Percentiles rank a stretch among this genome's conserved stretches.
phyloP scores from a whole-genome alignment of 129 eudicot species.

The Tanacetum coccineum region DNA sequence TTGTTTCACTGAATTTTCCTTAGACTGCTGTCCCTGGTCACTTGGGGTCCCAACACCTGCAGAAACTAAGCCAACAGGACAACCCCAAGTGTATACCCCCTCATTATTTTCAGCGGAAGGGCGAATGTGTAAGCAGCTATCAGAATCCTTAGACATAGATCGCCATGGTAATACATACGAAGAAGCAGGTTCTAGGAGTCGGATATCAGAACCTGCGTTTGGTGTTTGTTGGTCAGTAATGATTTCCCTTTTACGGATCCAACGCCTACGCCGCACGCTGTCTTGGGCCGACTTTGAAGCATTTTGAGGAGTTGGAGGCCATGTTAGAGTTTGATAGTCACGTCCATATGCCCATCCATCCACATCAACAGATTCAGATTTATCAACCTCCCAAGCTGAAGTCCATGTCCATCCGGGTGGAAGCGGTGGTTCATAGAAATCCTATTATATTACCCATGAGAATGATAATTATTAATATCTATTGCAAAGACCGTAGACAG shows the following conservation, averaged over 20 bases:
- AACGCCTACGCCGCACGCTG: conserved; percentile 50
- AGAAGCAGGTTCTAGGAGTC: conserved; percentile 53
- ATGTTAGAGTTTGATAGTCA: conserved; percentile 42
- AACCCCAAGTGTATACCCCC: conserved; percentile 69
- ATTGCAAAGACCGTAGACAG: neutral
- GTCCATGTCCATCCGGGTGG: conserved; percentile 62
- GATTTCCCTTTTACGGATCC: conserved; percentile 56
- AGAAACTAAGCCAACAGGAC: conserved; percentile 44
- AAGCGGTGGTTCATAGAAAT: conserved; percentile 54
- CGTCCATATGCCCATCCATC: conserved; percentile 70
- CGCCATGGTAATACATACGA: conserved; percentile 76
- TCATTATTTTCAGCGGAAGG: conserved; percentile 47
- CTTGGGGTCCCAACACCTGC: conserved; percentile 28
- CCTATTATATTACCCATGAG: conserved; percentile 19
- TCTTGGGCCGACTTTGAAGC: conserved; percentile 38
- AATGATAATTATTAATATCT: neutral
- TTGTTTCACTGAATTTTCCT: conserved; percentile 55
- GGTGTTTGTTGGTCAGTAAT: conserved; percentile 20
- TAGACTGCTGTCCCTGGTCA: conserved; percentile 57
- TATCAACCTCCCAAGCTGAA: conserved; percentile 51
- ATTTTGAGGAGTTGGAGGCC: conserved; percentile 61
- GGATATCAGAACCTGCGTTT: conserved; percentile 31
- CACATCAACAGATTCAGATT: conserved; percentile 46
- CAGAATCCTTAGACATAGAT: conserved; percentile 60
- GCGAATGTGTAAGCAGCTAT: conserved; percentile 70